Base-by-base conservation (phyloP, 2,329 filamentous ascomycete genomes). In the Epichloe sibirici region DNA sequence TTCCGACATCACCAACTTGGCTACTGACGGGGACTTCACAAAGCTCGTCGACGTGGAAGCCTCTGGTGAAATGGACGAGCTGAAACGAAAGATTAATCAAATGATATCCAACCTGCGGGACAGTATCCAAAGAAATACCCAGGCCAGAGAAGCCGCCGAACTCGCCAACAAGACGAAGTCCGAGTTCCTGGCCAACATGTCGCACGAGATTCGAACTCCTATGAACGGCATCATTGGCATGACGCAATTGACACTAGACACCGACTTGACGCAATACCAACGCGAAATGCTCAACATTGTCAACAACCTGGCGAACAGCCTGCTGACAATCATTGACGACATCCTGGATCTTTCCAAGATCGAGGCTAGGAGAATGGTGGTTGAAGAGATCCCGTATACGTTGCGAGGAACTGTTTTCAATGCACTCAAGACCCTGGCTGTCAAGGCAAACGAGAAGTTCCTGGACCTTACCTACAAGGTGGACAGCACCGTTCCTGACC, bases 211-310 rank as follows among this genome's bases (percentile, higher is more conserved):
- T 61, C 82, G 91, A 66, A 98, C 93, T 38, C 93, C 90, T 1
- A 95, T 95, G 79, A 95, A 96, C 72, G 90, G 90, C 61, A 96
- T 96, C 65, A 95, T 96, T 60, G 90, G 90, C 63, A 96, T 97
- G 91, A 96, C 90, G 3, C 90, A 96, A 68, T 76, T 98, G 52
- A 96, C 93, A 1, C 77, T 98, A 51, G 93, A 98, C 66, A 96
- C 91, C 40, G 86, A 97, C 65, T 76, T 98, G 54, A 95, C 90
- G 45, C 88, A 90, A 63, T 94, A 95, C 63, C 93, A 96, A 63
- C 84, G 93, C 60, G 93, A 98, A 71, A 97, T 97, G 91, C 74
- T 97, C 68, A 97, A 96, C 61, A 95, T 96, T 63, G 91, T 98
- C 61, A 91, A 96, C 71, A 95, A 94, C 64, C 75, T 97, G 59